Percentiles rank a stretch among this genome's conserved stretches.
Conservation (phyloP, 2,329 filamentous ascomycete genomes). For the Coniochaeta pulveracea region DNA sequence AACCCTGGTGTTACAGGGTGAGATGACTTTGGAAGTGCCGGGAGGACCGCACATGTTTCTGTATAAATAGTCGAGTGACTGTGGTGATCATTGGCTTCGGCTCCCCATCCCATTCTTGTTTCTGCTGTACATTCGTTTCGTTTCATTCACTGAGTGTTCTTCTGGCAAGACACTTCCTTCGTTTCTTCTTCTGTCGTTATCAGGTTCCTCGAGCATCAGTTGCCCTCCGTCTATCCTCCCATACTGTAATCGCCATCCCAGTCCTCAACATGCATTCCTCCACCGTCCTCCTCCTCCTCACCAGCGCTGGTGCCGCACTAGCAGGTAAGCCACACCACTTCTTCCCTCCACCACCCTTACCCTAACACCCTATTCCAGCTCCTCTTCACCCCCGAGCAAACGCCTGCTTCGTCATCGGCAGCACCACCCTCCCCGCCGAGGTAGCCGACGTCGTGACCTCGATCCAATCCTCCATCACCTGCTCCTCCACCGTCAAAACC, state of each 20-base stretch:
- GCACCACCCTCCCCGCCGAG: conserved; percentile 36
- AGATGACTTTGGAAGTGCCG: too few species aligned
- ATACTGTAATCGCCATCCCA: background rate
- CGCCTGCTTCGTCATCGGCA: conserved; percentile 45
- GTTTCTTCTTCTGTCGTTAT: too few species aligned
- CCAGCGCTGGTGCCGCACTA: background rate
- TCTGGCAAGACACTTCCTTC: too few species aligned
- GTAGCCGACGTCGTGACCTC: conserved; percentile 27
- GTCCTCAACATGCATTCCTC: conserved; percentile 4
- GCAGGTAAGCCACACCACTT: background rate
- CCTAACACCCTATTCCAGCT: conserved; percentile 3
- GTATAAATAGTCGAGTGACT: too few species aligned
- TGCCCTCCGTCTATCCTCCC: too few species aligned
- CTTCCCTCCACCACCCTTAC: background rate
- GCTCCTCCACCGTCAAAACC: conserved; percentile 33
- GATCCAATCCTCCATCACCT: conserved; percentile 35
- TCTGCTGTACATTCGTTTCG: too few species aligned
- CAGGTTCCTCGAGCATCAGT: too few species aligned
- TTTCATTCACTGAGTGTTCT: too few species aligned
- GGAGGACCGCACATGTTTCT: too few species aligned
- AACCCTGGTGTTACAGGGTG: too few species aligned
- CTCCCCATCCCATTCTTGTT: too few species aligned
- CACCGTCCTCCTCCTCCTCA: conserved; percentile 1
- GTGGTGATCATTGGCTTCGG: too few species aligned
- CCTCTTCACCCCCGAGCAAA: conserved; percentile 10